Conservation (phyloP, 169 alveolate genomes). For the Perkinsus olseni region DNA sequence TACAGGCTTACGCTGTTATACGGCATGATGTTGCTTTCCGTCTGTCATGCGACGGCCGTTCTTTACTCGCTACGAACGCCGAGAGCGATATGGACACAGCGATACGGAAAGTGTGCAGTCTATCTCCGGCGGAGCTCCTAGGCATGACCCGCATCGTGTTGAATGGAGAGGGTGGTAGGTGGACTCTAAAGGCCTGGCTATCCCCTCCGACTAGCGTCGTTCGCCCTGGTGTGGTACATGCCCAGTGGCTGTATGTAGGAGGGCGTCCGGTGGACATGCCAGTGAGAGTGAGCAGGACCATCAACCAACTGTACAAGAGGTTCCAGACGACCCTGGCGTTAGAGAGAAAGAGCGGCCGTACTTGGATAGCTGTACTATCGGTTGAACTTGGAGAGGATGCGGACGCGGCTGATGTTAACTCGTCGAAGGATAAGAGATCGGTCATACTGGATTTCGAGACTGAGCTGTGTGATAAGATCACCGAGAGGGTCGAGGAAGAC, state of each 20-base stretch:
- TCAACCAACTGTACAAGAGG: not conserved
- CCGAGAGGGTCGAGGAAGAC: not conserved
- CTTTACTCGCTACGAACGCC: not conserved
- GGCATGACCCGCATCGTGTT: not conserved
- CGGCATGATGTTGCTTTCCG: not conserved
- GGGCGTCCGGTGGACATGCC: not conserved
- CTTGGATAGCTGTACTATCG: not conserved
- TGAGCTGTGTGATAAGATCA: not conserved
- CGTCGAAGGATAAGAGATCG: not conserved
- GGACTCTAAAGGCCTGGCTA: not conserved
- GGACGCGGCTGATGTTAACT: not conserved
- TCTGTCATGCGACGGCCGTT: not conserved
- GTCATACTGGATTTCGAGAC: not conserved
- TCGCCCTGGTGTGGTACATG: not conserved
- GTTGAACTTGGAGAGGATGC: not conserved
- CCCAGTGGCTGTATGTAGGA: not conserved
- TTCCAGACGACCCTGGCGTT: not conserved
- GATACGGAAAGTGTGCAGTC: not conserved
- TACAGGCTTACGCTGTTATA: not conserved
- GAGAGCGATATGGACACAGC: not conserved
- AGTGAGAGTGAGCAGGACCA: not conserved
- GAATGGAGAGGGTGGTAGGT: not conserved
- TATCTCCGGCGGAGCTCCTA: not conserved
- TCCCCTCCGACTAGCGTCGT: not conserved
- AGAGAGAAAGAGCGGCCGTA: not conserved